Conservation (phyloP, 2,329 filamentous ascomycete species). For the Phyllosticta citrichinensis region DNA sequence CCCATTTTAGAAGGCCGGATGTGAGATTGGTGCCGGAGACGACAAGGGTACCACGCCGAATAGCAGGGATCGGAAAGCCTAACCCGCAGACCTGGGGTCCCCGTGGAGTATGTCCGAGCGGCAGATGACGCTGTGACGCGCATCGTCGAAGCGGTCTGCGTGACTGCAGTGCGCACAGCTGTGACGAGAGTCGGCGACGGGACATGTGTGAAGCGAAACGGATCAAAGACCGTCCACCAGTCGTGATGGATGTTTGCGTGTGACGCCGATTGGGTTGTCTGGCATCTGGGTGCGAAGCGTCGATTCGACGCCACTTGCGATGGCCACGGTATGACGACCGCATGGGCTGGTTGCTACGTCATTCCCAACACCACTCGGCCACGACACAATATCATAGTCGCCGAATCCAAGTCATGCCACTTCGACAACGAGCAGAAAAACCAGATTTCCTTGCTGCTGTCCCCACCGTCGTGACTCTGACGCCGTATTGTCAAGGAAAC, state of each 20-base stretch:
- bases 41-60: not conserved
- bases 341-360: not conserved
- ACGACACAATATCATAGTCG: not conserved
- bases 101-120: not conserved
- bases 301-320: not conserved
- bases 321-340: not conserved
- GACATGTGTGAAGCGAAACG: not conserved
- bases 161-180: not conserved
- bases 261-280: not conserved
- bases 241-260: not conserved
- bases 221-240: not conserved
- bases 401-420: not conserved
- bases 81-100: not conserved
- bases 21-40: not conserved
- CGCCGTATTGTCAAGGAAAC: too few species aligned
- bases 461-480: too few species aligned
- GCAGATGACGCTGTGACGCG: not conserved
- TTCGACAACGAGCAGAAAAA: not conserved
- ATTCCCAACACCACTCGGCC: not conserved
- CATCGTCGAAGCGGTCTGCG: not conserved
- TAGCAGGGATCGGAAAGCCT: not conserved
- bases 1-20: not conserved
- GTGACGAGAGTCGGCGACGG: not conserved
- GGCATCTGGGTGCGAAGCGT: not conserved
- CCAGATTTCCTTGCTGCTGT: not conserved